Evolutionary conservation across 2,329 filamentous ascomycete genomes (phyloP), one percentile per base, ranked within the genome.

Genomic region (Chaetothyriales sp.): DNA sequence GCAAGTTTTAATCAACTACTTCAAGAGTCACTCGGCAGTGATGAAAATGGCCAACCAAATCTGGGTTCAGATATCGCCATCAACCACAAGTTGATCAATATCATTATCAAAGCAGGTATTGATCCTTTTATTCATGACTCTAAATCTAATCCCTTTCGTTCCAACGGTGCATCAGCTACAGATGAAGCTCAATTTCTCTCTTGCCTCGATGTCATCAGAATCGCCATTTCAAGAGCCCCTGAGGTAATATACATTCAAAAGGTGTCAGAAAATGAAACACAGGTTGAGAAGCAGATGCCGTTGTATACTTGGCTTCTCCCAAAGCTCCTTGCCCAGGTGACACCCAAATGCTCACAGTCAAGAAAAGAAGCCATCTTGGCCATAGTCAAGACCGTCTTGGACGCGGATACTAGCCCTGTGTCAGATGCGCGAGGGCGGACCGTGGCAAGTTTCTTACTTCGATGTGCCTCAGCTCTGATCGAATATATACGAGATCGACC

Each of bases 21-120:
- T 22, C 80, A 81, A 56, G 80, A 82, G 59, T 76, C 80, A 19
- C 64, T 82, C 10, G 73, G 69, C 15, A 72, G 75, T 51, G 68
- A 67, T 46, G 66, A 67, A 45, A 64, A 68, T 43, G 68, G 66
- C 44, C 67, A 69, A 45, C 54, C 69, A 29, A 76, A 78, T 10
- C 63, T 73, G 1, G 78, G 83, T 56, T 81, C 85, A 45, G 82
- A 85, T 58, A 69, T 85, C 45, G 77, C 82, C 48, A 82, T 94
- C 64, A 90, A 94, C 60, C 84, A 89, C 61, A 85, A 89, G 68
- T 77, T 95, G 48, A 82, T 95, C 49, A 89, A 86, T 63, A 85
- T 95, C 56, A 85, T 92, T 60, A 83, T 59, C 29, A 54, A 86
- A 63, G 85, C 87, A 53, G 85, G 88, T 19, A 73, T 95, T 10